phyloP scores from a whole-genome alignment of 345 rosid genomes.

The Eucalyptus guilfoylei region DNA sequence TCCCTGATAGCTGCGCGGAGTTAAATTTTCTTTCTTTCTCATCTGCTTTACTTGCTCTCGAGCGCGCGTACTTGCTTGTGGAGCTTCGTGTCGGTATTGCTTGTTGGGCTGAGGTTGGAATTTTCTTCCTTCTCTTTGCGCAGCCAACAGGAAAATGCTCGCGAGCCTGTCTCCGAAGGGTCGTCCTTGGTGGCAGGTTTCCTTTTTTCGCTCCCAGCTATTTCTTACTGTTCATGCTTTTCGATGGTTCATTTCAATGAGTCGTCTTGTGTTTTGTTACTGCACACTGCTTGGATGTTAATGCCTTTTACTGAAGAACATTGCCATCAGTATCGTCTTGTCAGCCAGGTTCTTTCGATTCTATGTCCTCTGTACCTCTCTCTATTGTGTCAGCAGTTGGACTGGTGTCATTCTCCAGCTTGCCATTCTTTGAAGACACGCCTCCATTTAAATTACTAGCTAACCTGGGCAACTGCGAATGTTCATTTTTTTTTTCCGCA shows the following conservation, averaged over 20 bases:
- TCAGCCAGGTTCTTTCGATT: background rate
- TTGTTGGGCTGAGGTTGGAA: background rate
- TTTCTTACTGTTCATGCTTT: background rate
- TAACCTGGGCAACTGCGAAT: background rate
- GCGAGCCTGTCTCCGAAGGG: constrained; percentile 35
- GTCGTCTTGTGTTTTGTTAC: background rate
- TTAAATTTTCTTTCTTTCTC: background rate
- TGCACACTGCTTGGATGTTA: background rate
- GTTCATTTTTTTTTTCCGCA: background rate
- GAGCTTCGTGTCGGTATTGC: background rate
- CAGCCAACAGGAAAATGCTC: constrained; percentile 59
- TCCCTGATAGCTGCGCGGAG: background rate
- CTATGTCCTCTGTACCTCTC: background rate
- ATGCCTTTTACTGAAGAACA: background rate
- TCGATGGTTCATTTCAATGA: background rate
- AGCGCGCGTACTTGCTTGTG: background rate
- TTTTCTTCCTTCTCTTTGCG: constrained; percentile 2
- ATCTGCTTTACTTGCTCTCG: background rate
- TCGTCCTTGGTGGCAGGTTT: constrained; percentile 63
- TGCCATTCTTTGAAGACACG: background rate
- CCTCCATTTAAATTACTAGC: background rate
- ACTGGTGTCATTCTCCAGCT: background rate
- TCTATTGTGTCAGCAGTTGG: background rate
- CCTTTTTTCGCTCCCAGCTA: background rate
- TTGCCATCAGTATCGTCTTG: background rate